Evolutionary conservation across 2,329 filamentous ascomycete species (phyloP), one percentile per base, ranked within the genome.

Genomic region (Reticulascus tulasneorum): DNA sequence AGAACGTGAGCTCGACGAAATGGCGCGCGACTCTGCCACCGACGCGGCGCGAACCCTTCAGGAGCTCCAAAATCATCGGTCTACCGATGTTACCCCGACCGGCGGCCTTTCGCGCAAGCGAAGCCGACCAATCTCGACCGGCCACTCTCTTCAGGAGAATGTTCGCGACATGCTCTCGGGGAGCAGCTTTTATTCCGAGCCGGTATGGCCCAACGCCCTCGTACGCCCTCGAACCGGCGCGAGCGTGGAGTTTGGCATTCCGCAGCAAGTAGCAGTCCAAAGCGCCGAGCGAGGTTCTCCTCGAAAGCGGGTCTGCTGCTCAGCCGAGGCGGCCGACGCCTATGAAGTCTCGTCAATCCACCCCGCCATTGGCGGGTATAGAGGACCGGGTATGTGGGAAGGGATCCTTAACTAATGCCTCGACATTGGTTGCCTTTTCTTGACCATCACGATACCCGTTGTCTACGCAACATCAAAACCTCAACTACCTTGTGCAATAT

Each of bases 281-380:
- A n/a, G n/a, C n/a, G 28, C 21, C 11, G 60, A 51, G 53, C 54
- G 47, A 54, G 51, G 45, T 37, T 62, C 47, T 41, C 58, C 72
- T 47, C 67, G 75, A 44, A 86, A 86, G 64, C 74, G 82, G 48
- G 68, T 83, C 23, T 84, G 82, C 63, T 84, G 78, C 60, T 74
- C 78, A 28, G 66, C 74, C 11, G 78, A 83, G 55, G 75, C 70
- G 36, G 64, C 66, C 15, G 66, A 61, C 41, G 58, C 63, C 25
- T 71, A 71, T 50, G 60, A 62, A 43, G 64, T 69, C 42, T 59
- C 67, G 27, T 56, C 63, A 16, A 55, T 71, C 27, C 73, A 77
- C 47, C 63, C 70, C 29, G 66, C 66, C 26, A 62, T 73, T 38
- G 70, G 67, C 40, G 73, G 60, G 29, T 58, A 70, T 21, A 67